Evolutionary conservation across 441 rosid genomes (phyloP).

Genomic region (Populus hybrid): DNA sequence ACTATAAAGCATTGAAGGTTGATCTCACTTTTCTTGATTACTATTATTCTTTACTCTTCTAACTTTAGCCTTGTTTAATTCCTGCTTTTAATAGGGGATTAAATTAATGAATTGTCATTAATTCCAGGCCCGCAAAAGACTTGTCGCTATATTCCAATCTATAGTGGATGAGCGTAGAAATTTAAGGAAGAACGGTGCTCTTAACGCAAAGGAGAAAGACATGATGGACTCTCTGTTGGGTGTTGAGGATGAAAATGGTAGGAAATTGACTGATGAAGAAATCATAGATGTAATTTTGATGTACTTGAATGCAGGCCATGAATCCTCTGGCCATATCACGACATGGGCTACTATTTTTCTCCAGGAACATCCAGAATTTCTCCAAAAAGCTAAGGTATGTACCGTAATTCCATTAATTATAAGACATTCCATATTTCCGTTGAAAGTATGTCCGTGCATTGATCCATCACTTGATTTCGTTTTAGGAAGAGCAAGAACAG

Average conservation of each 20-base stretch:
- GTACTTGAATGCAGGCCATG: slow-evolving; percentile 93
- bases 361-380: slow-evolving; percentile 52
- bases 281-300: slow-evolving; percentile 70
- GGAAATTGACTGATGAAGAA: slow-evolving; percentile 59
- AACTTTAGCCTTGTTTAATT: no score
- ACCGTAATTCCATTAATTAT: neutral
- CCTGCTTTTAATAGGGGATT: no score
- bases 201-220: slow-evolving; percentile 42
- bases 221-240: slow-evolving; percentile 75
- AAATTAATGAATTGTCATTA: neutral
- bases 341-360: slow-evolving; percentile 79
- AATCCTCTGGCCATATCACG: slow-evolving; percentile 82
- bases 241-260: slow-evolving; percentile 65
- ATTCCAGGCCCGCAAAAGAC: slow-evolving; percentile 68
- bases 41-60: neutral
- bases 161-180: slow-evolving; percentile 47
- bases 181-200: slow-evolving; percentile 16
- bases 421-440: neutral
- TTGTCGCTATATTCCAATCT: slow-evolving; percentile 55
- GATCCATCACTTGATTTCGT: neutral
- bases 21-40: neutral
- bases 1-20: slow-evolving; percentile 76
- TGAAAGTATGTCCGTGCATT: neutral
- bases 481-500: slow-evolving; percentile 69
- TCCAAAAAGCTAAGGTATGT: slow-evolving; percentile 55